Percentiles rank a stretch among this genome's conserved stretches.
These are phyloP conservation scores for Cytospora leucostoma DNA, from an alignment of 2,329 filamentous ascomycete species.

Conservation along the genomic window DNA sequence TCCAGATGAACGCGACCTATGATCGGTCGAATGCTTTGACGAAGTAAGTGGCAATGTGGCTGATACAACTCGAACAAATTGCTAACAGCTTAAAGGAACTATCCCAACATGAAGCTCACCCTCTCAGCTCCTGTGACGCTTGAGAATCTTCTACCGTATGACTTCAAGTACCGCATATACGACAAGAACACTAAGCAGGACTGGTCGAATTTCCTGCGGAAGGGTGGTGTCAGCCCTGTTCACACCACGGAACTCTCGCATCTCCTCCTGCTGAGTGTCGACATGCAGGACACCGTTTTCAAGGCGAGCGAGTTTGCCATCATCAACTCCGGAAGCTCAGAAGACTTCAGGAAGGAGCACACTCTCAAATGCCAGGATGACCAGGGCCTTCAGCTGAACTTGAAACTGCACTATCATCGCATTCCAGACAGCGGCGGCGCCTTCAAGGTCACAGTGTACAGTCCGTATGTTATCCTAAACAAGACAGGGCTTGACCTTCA, in stretches of 20 bases:
- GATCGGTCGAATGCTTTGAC: constrained; percentile 83
- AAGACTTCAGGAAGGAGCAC: constrained; percentile 85
- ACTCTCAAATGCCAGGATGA: constrained; percentile 81
- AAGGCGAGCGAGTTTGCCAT: constrained; percentile 96
- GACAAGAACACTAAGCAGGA: constrained; percentile 98
- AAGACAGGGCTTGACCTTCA: constrained; percentile 89
- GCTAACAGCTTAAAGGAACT: constrained; percentile 59
- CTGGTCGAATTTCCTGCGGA: constrained; percentile 97
- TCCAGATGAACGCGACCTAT: constrained; percentile 87
- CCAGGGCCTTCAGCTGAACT: constrained; percentile 73
- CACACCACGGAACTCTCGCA: constrained; percentile 97
- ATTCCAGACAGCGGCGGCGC: constrained; percentile 91
- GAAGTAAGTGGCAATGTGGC: constrained; percentile 49
- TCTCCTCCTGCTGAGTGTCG: constrained; percentile 85
- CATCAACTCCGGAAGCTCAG: constrained; percentile 85
- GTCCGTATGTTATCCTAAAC: constrained; percentile 92
- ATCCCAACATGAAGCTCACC: constrained; percentile 92
- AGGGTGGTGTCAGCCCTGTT: constrained; percentile 94
- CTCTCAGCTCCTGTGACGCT: constrained; percentile 91
- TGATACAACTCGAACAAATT: background rate
- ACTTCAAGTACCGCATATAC: constrained; percentile 99
- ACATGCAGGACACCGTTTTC: constrained; percentile 95
- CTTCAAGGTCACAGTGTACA: constrained; percentile 94
- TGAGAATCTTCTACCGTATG: constrained; percentile 91
- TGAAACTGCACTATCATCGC: constrained; percentile 87